Evolutionary conservation across 2,329 filamentous ascomycete genomes (phyloP).

Genomic region (Talaromyces rugulosus): DNA sequence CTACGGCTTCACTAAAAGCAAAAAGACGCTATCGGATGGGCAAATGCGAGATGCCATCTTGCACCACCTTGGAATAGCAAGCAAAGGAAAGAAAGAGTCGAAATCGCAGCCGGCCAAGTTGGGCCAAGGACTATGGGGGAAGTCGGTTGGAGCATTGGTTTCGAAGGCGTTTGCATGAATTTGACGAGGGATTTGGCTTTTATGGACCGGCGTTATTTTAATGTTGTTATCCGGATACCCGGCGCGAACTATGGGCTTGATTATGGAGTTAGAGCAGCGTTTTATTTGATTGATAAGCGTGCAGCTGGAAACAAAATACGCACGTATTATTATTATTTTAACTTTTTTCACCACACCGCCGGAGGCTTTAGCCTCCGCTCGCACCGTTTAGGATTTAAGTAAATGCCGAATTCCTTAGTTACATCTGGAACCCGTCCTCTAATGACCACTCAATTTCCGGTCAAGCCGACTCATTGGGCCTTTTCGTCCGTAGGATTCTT

Average conservation of each 20-base stretch:
- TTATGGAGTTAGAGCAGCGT: background rate
- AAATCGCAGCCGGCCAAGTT: slow-evolving; percentile 17
- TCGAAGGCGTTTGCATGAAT: slow-evolving; percentile 9
- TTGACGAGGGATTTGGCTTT: background rate
- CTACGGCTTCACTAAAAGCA: slow-evolving; percentile 33
- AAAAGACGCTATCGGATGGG: slow-evolving; percentile 26
- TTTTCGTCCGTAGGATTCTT: too few relatives aligned
- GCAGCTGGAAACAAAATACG: background rate
- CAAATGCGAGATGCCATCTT: slow-evolving; percentile 34
- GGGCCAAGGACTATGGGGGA: slow-evolving; percentile 37
- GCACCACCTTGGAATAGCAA: slow-evolving; percentile 2
- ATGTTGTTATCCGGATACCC: background rate
- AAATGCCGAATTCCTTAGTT: background rate
- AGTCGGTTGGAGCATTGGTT: slow-evolving; percentile 19
- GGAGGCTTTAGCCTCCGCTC: background rate
- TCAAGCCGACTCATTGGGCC: too few relatives aligned
- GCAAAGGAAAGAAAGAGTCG: slow-evolving; percentile 15
- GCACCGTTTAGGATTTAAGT: background rate
- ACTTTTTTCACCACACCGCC: background rate
- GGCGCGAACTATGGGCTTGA: background rate
- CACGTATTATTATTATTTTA: background rate
- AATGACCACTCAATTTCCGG: background rate
- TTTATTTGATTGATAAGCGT: background rate
- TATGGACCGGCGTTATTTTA: background rate
- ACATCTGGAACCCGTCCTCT: background rate